These are phyloP conservation scores for Blastobotrys terrestris DNA, from an alignment of 805 yeast species.

Conservation along the genomic window DNA sequence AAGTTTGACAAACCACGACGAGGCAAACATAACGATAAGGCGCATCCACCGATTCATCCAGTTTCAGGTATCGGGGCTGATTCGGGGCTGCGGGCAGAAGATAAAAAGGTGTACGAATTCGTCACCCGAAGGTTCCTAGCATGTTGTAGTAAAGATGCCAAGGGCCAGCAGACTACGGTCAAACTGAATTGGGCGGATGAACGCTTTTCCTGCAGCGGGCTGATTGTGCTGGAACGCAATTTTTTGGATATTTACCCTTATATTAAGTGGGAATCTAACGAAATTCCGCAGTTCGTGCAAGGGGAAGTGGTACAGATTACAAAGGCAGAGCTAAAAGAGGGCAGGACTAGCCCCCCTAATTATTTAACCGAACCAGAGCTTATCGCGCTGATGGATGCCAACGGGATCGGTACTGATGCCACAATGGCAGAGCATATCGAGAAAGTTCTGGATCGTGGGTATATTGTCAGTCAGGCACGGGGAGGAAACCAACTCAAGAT, in stretches of 20 bases:
- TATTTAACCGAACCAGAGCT: constrained; percentile 89
- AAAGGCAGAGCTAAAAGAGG: constrained; percentile 57
- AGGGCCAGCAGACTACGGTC: constrained; percentile 61
- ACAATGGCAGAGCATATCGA: constrained; percentile 97
- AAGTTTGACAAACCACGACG: constrained; percentile 62
- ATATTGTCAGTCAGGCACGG: constrained; percentile 36
- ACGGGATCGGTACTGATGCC: constrained; percentile 98
- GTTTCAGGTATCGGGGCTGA: constrained; percentile 32
- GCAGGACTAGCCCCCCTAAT: constrained; percentile 74
- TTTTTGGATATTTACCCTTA: constrained; percentile 78
- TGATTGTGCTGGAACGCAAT: constrained; percentile 65
- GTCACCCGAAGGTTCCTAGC: constrained; percentile 84
- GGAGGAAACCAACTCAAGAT: constrained; percentile 5
- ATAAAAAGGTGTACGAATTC: constrained; percentile 76
- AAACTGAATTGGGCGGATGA: constrained; percentile 75
- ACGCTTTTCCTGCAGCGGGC: constrained; percentile 63
- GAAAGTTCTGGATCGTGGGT: constrained; percentile 63
- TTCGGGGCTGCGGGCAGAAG: constrained; percentile 36
- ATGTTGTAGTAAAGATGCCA: constrained; percentile 86
- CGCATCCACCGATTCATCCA: constrained; percentile 99
- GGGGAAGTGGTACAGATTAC: constrained; percentile 54
- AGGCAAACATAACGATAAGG: constrained; percentile 85
- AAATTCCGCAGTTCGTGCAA: constrained; percentile 55
- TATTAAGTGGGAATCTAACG: constrained; percentile 61
- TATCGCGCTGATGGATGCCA: constrained; percentile 89